Percentiles rank a stretch among this genome's conserved stretches.
phyloP scores from a whole-genome alignment of 352 stramenopile genomes.

The Pythium aristosporum region DNA sequence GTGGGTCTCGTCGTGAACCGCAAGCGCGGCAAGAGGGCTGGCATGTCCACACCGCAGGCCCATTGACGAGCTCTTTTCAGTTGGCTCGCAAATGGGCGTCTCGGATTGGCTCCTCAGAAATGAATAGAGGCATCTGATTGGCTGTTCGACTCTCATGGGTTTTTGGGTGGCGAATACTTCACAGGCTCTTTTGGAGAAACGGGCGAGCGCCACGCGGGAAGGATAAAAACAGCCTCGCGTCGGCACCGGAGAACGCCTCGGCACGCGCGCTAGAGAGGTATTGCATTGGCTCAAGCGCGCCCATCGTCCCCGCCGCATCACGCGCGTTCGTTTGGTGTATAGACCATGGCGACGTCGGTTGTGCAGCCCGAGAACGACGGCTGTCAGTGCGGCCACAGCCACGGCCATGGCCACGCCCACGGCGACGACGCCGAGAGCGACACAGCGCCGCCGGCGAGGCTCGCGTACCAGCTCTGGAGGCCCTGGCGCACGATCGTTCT shows the following conservation, averaged over 20 bases:
- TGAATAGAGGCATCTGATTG: constrained; percentile 15
- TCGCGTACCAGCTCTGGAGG: constrained; percentile 73
- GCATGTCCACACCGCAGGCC: constrained; percentile 18
- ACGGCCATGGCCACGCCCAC: constrained; percentile 11
- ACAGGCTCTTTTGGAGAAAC: constrained; percentile 32
- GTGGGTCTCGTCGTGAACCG: constrained; percentile 79
- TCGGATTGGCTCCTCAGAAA: constrained; percentile 18
- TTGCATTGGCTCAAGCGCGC: not conserved
- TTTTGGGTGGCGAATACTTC: constrained; percentile 1
- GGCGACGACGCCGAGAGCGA: not conserved
- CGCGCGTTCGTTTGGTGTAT: not conserved
- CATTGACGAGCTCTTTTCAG: constrained; percentile 1
- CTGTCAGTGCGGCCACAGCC: constrained; percentile 37
- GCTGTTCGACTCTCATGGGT: not conserved
- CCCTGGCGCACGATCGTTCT: constrained; percentile 61
- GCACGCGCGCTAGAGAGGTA: not conserved
- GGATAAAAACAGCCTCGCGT: not conserved
- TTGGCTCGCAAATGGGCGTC: constrained; percentile 11
- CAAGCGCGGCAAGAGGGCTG: constrained; percentile 66
- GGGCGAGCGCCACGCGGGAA: not conserved
- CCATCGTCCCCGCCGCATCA: not conserved
- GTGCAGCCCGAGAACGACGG: constrained; percentile 28
- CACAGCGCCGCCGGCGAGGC: constrained; percentile 6
- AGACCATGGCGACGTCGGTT: constrained; percentile 16
- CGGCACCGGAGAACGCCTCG: not conserved